Percentiles rank a stretch among this genome's conserved stretches.
These are phyloP conservation scores for Spiraea crenata DNA, from an alignment of 331 rosid species.

Conservation along the genomic window DNA sequence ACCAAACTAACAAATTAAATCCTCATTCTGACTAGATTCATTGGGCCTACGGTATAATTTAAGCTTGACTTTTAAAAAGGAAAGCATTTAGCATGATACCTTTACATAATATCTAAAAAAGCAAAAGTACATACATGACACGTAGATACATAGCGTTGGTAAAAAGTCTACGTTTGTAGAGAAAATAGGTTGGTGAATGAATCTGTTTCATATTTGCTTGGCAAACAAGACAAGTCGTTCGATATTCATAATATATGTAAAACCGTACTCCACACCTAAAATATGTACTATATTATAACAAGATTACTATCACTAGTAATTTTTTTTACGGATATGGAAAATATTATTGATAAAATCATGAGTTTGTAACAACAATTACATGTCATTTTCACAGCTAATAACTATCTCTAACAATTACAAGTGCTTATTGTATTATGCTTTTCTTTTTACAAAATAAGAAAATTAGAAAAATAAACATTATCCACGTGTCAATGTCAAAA, in stretches of 20 bases:
- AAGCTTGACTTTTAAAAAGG: not conserved
- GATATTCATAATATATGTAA: not conserved
- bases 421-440: not conserved
- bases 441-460: not conserved
- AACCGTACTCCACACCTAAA: not conserved
- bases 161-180: not conserved
- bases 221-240: not conserved
- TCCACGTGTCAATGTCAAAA: constrained; percentile 12
- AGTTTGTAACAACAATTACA: too few relatives aligned
- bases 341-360: too few relatives aligned
- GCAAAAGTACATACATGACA: not conserved
- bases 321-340: too few relatives aligned
- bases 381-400: too few relatives aligned
- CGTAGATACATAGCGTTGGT: not conserved
- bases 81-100: not conserved
- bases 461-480: not conserved
- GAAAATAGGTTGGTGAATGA: not conserved
- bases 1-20: too few relatives aligned
- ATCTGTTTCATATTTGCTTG: not conserved
- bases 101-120: not conserved
- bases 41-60: not conserved
- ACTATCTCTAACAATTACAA: too few relatives aligned
- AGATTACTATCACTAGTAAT: too few relatives aligned
- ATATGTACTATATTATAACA: too few relatives aligned
- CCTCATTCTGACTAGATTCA: not conserved